Base-by-base conservation (phyloP, 305 asterid genomes). In the Ajuga reptans region DNA sequence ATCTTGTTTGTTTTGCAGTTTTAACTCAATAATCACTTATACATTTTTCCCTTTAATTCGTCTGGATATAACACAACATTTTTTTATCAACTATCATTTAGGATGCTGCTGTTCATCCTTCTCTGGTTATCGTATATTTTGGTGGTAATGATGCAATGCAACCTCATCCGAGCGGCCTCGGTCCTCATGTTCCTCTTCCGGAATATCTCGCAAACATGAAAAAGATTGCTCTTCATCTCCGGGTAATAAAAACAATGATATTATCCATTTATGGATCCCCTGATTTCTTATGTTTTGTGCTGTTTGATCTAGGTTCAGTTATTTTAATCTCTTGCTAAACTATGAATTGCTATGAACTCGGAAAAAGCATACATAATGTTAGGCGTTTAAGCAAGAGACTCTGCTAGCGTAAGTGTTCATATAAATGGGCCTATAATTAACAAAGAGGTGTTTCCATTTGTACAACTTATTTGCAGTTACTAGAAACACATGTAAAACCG, bases 141-240 rank as follows among this genome's bases (percentile, higher is more conserved):
- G 85, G 87, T 51, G 88, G 93, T 1, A 84, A 84, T 33, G 93
- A 85, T 69, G 83, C 88, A 8, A 66, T 75, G 63, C 45, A 31
- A 0, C 81, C 83, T 61, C 85, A 83, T 41, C 79, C 86, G 0
- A 74, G 80, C 47, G 85, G 85, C 27, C 58, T 47, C 21, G 84
- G 86, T 0, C 39, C 83, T 50, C 88, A 83, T 71, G 87, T 85
- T 31, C 90, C 93, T 39, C 87, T 87, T 71, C 72, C 58, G 0
- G 87, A 84, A 73, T 87, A 81, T 42, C n/a, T 85, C 12, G 81
- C 80, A 50, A 87, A 81, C 83, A 86, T 84, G 92, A 83, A 64
- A 68, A 81, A 72, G 56, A 84, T 86, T 49, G 71, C 58, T 62
- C 75, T 75, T 67, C 84, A 84, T 80, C 74, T 86, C 78, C 83